These are phyloP conservation scores for Epichloe bromicola DNA, from an alignment of 2,329 filamentous ascomycete genomes.

Conservation along the genomic window DNA sequence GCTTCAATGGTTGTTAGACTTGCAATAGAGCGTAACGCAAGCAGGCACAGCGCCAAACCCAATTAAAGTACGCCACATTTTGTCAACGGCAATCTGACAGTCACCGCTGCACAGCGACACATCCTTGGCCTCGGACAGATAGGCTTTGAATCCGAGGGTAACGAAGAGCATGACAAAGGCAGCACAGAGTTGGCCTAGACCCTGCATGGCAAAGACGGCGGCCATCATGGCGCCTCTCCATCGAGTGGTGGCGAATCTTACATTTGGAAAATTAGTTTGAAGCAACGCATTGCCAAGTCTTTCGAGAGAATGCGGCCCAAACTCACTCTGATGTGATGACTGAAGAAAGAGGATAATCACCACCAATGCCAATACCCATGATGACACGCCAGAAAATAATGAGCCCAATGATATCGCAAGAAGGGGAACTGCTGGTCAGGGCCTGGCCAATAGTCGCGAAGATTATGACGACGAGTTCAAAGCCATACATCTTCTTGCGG, in stretches of 20 bases:
- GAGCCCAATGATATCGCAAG: slow-evolving; percentile 50
- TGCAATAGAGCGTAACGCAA: slow-evolving; percentile 66
- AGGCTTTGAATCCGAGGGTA: slow-evolving; percentile 56
- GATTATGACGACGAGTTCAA: slow-evolving; percentile 71
- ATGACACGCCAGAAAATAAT: slow-evolving; percentile 74
- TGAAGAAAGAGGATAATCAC: slow-evolving; percentile 67
- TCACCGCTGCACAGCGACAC: slow-evolving; percentile 38
- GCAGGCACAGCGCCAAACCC: slow-evolving; percentile 72
- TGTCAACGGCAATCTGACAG: slow-evolving; percentile 47
- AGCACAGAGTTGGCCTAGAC: slow-evolving; percentile 64
- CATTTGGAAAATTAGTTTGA: background rate
- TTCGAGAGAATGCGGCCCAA: background rate
- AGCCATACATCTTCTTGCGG: slow-evolving; percentile 59
- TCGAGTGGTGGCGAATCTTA: slow-evolving; percentile 59
- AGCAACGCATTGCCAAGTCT: background rate
- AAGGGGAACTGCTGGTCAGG: slow-evolving; percentile 48
- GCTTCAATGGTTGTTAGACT: slow-evolving; percentile 6
- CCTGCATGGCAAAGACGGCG: slow-evolving; percentile 78
- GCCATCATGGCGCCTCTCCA: slow-evolving; percentile 84
- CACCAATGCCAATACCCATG: slow-evolving; percentile 38
- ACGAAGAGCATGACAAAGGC: slow-evolving; percentile 67
- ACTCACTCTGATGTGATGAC: slow-evolving; percentile 71
- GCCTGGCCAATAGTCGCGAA: slow-evolving; percentile 63
- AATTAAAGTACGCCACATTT: slow-evolving; percentile 76
- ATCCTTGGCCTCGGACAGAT: slow-evolving; percentile 38